phyloP scores from a whole-genome alignment of 352 stramenopile species.

The Globisporangium irregulare region DNA sequence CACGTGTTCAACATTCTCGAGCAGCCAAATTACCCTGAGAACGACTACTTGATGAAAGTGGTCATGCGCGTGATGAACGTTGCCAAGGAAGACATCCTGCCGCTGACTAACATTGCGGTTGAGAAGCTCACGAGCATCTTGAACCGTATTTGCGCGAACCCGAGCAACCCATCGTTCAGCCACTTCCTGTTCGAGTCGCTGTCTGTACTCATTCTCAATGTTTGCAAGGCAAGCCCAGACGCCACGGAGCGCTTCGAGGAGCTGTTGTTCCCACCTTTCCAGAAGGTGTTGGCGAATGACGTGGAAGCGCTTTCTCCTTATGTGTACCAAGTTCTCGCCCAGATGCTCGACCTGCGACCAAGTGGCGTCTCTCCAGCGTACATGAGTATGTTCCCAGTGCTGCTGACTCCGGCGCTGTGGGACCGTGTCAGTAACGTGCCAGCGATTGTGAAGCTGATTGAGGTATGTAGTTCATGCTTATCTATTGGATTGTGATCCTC shows the following conservation, averaged over 20 bases:
- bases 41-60: slow-evolving; percentile 99
- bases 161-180: slow-evolving; percentile 98
- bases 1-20: slow-evolving; percentile 96
- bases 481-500: background rate
- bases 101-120: slow-evolving; percentile 92
- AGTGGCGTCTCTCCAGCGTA: slow-evolving; percentile 91
- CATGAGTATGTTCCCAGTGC: slow-evolving; percentile 92
- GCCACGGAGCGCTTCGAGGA: slow-evolving; percentile 91
- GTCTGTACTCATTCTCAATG: slow-evolving; percentile 93
- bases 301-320: slow-evolving; percentile 95
- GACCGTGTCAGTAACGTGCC: slow-evolving; percentile 96
- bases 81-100: slow-evolving; percentile 91
- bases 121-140: slow-evolving; percentile 93
- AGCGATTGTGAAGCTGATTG: slow-evolving; percentile 95
- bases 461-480: slow-evolving; percentile 28
- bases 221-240: slow-evolving; percentile 83
- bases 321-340: slow-evolving; percentile 98
- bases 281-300: slow-evolving; percentile 96
- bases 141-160: slow-evolving; percentile 95
- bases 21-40: slow-evolving; percentile 92
- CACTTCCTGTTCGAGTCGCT: slow-evolving; percentile 99
- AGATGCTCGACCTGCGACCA: slow-evolving; percentile 95
- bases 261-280: slow-evolving; percentile 97
- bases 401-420: slow-evolving; percentile 95
- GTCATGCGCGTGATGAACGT: slow-evolving; percentile 95